Evolutionary conservation across 1,284 basidiomycete genomes (phyloP), one percentile per base, ranked within the genome.

Genomic region (Earliella scabrosa): DNA sequence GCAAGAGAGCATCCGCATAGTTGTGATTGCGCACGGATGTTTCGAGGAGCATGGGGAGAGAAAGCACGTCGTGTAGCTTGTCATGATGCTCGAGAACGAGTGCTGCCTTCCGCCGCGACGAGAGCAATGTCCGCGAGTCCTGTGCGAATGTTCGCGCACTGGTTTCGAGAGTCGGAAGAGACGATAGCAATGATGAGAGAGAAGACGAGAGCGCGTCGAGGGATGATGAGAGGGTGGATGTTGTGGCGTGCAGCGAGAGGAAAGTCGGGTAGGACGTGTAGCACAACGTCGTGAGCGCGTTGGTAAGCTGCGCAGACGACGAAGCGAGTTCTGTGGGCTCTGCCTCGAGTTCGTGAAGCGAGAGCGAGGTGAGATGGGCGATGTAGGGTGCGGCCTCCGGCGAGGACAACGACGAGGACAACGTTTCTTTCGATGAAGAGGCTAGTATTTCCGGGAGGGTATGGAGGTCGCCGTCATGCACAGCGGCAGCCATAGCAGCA

Each of bases 1-100:
- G 82, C 46, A 94, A 88, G 56, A 98, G 82, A 0, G 94, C 95
- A 70, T 98, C 96, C 48, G 87, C 81, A 74, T 95, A 97, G 73
- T 93, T 90, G 7, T 93, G 93, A 66, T 94, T 95, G 23, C 93
- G 83, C 13, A 97, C 90, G 66, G 94, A 97, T 0, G 94, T 93
- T 67, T 96, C 92, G 65, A 97, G 91, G 24, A 98, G 82, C 46
- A 90, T 78, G 5, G 95, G 95, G 46, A 97, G 85, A 65, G 97
- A 94, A 57, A 98, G 85, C 29, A 97, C 76, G 69, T 97, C 95
- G 62, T 91, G 83, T 52, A 98, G 84, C 71, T 94, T 94, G 69
- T 95, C 93, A 69, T 94, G 90, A 65, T 96, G 90, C 64, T 96
- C 93, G 56, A 93, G 83, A 11, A 97, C 91, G 48, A 91, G 79